phyloP scores from a whole-genome alignment of 257 asterid genomes.

The Paraleonurus japonicus region DNA sequence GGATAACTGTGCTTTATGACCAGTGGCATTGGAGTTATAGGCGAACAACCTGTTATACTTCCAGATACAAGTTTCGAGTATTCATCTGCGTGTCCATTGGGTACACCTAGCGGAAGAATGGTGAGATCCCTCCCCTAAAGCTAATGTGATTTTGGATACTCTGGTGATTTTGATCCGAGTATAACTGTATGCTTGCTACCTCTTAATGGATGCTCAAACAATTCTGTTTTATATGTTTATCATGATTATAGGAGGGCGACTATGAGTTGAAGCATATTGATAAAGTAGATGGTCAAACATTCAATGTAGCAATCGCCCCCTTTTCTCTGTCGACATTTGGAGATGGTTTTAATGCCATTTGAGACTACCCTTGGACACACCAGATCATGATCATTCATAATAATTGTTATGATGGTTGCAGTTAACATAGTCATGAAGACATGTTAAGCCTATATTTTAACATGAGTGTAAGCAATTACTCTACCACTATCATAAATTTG shows the following conservation, averaged over 20 bases:
- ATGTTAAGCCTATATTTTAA: not conserved
- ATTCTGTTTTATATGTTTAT: not conserved
- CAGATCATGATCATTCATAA: not conserved
- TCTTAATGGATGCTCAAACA: not conserved
- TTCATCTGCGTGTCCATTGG: constrained; percentile 76
- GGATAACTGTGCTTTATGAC: constrained; percentile 3
- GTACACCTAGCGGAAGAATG: constrained; percentile 69
- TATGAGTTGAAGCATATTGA: constrained; percentile 85
- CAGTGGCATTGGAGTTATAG: constrained; percentile 77
- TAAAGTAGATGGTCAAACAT: constrained; percentile 48
- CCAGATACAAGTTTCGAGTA: constrained; percentile 67
- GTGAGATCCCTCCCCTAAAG: constrained; percentile 36
- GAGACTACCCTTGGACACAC: constrained; percentile 21
- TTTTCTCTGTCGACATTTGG: constrained; percentile 62
- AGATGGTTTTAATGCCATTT: constrained; percentile 47
- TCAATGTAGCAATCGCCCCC: constrained; percentile 68
- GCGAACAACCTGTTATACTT: constrained; percentile 78
- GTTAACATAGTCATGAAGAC: not conserved
- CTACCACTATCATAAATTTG: not conserved
- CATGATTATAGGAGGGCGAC: constrained; percentile 62
- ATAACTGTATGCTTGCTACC: not conserved
- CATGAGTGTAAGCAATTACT: not conserved
- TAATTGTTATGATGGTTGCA: not conserved
- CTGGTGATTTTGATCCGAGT: too few relatives aligned
- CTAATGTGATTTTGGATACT: too few relatives aligned